A percentile compares a stretch with the other conserved stretches of the same genome.
These are phyloP conservation scores for Penicillium sp. DNA, from an alignment of 2,329 filamentous ascomycete species.

Conservation along the genomic window DNA sequence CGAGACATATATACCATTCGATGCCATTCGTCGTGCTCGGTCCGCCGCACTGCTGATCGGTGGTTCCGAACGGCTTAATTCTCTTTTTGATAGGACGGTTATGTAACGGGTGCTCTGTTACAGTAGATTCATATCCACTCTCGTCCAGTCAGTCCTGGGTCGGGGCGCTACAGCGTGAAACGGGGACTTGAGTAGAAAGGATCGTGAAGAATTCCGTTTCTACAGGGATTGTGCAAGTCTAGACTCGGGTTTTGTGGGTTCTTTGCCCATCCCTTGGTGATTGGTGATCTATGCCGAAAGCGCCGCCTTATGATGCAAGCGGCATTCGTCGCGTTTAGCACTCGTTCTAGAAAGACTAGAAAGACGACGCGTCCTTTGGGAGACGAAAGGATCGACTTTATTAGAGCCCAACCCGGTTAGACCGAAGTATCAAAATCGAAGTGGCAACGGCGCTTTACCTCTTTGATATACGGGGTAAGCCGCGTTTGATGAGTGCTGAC, in stretches of 20 bases:
- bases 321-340: constrained; percentile 2
- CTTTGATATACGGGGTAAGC: not conserved
- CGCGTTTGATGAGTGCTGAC: not conserved
- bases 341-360: constrained; percentile 5
- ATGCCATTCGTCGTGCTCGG: not conserved
- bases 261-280: not conserved
- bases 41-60: too few relatives aligned
- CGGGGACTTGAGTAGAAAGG: not conserved
- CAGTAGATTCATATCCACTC: not conserved
- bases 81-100: not conserved
- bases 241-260: not conserved
- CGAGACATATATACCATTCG: not conserved
- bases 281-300: constrained; percentile 1
- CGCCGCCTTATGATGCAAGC: not conserved
- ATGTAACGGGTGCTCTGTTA: not conserved
- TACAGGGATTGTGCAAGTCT: not conserved
- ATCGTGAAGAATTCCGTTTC: not conserved
- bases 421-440: not conserved
- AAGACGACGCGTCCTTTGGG: not conserved
- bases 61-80: not conserved
- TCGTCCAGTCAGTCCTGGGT: not conserved
- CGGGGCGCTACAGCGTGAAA: not conserved
- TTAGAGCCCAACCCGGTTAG: not conserved
- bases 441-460: not conserved
- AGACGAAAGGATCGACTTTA: not conserved